phyloP scores from a whole-genome alignment of 164 flowering plant genomes.

The Nymphaea thermarum region DNA sequence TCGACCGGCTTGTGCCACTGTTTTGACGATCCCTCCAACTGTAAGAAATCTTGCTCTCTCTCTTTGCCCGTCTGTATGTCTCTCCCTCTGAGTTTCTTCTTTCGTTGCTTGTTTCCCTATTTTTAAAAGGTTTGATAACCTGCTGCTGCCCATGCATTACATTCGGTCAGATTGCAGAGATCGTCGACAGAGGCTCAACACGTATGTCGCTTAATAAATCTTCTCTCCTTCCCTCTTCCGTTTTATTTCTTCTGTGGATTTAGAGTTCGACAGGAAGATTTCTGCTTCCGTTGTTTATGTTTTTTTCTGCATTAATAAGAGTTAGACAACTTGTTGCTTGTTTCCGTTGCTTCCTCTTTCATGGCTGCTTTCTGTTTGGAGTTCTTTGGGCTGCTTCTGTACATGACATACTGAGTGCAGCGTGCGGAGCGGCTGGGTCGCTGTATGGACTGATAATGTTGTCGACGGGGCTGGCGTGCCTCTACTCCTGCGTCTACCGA shows the following conservation, averaged over 20 bases:
- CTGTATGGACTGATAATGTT: conserved; percentile 6
- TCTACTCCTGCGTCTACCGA: conserved; percentile 13
- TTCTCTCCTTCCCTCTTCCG: background rate
- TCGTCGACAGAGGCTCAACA: conserved; percentile 5
- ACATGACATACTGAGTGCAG: background rate
- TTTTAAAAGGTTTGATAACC: conserved; percentile 2
- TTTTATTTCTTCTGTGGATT: background rate
- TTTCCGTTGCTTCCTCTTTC: too few relatives aligned
- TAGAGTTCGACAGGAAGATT: too few relatives aligned
- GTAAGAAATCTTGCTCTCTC: background rate
- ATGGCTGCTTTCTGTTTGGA: too few relatives aligned
- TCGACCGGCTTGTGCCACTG: background rate
- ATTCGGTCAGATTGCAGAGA: conserved; percentile 8
- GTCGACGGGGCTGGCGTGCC: conserved; percentile 7
- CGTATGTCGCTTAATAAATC: background rate
- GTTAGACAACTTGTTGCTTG: too few relatives aligned
- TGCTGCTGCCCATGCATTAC: conserved; percentile 11
- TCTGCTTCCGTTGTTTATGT: too few relatives aligned
- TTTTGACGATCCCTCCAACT: background rate
- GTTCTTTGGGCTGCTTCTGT: background rate
- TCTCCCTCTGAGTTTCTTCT: too few relatives aligned
- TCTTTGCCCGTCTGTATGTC: background rate
- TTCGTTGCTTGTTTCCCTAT: background rate
- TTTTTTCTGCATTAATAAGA: too few relatives aligned
- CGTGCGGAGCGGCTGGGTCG: conserved; percentile 8